These are phyloP conservation scores for Jackrogersella multiformis DNA, from an alignment of 495 filamentous ascomycete genomes.

Conservation along the genomic window DNA sequence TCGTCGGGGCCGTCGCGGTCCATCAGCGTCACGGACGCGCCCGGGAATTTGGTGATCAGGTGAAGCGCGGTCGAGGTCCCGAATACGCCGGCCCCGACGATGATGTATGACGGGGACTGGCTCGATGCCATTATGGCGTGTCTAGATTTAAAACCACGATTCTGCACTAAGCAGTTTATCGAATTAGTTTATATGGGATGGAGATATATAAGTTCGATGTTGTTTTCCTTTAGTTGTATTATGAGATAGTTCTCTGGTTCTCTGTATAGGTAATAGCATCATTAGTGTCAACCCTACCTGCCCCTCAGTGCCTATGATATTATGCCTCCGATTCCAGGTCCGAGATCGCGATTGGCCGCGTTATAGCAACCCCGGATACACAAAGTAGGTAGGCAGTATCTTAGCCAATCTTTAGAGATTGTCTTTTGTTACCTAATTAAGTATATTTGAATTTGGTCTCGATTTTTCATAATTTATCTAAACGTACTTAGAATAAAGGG, in stretches of 20 bases:
- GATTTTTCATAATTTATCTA: no score
- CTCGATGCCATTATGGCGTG: slow-evolving; percentile 37
- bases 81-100: slow-evolving; percentile 73
- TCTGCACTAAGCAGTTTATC: neutral
- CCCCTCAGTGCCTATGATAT: slow-evolving; percentile 26
- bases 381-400: no score
- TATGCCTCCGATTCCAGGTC: slow-evolving; percentile 20
- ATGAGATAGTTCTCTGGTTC: no score
- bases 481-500: no score
- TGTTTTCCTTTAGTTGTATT: neutral
- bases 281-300: slow-evolving; percentile 7
- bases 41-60: slow-evolving; percentile 61
- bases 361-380: no score
- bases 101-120: slow-evolving; percentile 67
- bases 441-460: no score
- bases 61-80: slow-evolving; percentile 72
- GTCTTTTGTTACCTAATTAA: no score
- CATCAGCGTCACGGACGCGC: slow-evolving; percentile 63
- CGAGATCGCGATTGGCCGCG: slow-evolving; percentile 22
- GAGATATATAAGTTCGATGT: neutral
- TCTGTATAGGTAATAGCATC: slow-evolving; percentile 3
- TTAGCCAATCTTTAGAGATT: no score
- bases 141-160: neutral
- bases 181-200: neutral
- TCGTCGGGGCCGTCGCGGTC: slow-evolving; percentile 62